These are phyloP conservation scores for Pseudogymnoascus sp. DNA, from an alignment of 2,329 filamentous ascomycete genomes.

Conservation along the genomic window DNA sequence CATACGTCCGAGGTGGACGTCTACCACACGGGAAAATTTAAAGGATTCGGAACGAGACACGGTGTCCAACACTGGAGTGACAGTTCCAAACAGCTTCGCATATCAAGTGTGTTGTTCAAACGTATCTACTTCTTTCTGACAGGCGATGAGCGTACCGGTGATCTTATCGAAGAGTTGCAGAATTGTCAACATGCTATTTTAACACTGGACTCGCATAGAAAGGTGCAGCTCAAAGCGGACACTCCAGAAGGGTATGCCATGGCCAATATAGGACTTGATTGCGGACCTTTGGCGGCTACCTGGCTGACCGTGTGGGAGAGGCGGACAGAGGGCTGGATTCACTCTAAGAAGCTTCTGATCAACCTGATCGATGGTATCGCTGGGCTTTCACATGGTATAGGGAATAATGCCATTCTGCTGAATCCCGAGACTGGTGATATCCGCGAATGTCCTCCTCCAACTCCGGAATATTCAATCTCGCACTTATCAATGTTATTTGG, in stretches of 20 bases:
- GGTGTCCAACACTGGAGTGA: conserved; percentile 56
- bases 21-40: conserved; percentile 51
- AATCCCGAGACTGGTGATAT: conserved; percentile 5
- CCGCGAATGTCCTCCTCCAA: conserved; percentile 7
- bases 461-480: not conserved
- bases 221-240: conserved; percentile 1
- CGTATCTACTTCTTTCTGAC: conserved; percentile 28
- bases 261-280: conserved; percentile 10
- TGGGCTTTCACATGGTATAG: not conserved
- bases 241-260: conserved; percentile 2
- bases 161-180: conserved; percentile 41
- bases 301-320: conserved; percentile 10
- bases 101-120: conserved; percentile 47
- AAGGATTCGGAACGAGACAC: conserved; percentile 54
- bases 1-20: conserved; percentile 56
- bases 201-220: conserved; percentile 10
- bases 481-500: conserved; percentile 3
- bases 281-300: conserved; percentile 1
- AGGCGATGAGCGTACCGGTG: conserved; percentile 40
- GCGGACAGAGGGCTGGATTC: conserved; percentile 7
- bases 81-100: conserved; percentile 54
- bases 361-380: not conserved
- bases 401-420: conserved; percentile 6
- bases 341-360: not conserved
- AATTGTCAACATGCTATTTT: not conserved